A percentile compares a stretch with the other conserved stretches of the same genome.
Evolutionary conservation across 2,329 filamentous ascomycete genomes (phyloP).

Genomic region (Parastagonospora nodorum): DNA sequence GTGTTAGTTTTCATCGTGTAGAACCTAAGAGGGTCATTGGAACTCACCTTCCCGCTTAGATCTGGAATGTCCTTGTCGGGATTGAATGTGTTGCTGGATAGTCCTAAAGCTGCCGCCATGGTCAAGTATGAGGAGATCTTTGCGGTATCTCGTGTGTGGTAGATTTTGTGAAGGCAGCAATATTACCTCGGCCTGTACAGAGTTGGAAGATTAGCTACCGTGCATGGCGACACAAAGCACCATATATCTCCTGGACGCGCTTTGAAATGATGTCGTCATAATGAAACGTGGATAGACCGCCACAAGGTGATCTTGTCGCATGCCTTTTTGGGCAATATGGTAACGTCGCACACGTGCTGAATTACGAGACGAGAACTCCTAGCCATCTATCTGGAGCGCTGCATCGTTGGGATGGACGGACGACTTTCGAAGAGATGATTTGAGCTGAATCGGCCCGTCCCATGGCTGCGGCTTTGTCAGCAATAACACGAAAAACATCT

Average conservation of each 20-base stretch:
- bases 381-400: too few species aligned
- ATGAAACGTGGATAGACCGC: slow-evolving; percentile 5
- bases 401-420: too few species aligned
- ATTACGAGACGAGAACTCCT: too few species aligned
- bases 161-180: not conserved
- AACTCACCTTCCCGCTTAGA: slow-evolving; percentile 43
- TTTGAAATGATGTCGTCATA: slow-evolving; percentile 21
- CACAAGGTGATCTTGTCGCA: not conserved
- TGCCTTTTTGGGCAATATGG: not conserved
- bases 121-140: not conserved
- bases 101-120: slow-evolving; percentile 8
- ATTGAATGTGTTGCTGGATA: slow-evolving; percentile 45
- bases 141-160: not conserved
- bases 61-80: slow-evolving; percentile 50
- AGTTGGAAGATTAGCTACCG: not conserved
- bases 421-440: too few species aligned
- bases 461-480: too few species aligned
- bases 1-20: not conserved
- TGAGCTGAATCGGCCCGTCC: too few species aligned
- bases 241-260: not conserved
- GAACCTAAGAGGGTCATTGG: not conserved
- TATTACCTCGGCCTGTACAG: not conserved
- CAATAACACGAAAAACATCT: too few species aligned
- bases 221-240: not conserved
- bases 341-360: too few species aligned